Evolutionary conservation across 768 basidiomycete species (phyloP), one percentile per base, ranked within the genome.

Genomic region (Strobilomyces echinocephalus): DNA sequence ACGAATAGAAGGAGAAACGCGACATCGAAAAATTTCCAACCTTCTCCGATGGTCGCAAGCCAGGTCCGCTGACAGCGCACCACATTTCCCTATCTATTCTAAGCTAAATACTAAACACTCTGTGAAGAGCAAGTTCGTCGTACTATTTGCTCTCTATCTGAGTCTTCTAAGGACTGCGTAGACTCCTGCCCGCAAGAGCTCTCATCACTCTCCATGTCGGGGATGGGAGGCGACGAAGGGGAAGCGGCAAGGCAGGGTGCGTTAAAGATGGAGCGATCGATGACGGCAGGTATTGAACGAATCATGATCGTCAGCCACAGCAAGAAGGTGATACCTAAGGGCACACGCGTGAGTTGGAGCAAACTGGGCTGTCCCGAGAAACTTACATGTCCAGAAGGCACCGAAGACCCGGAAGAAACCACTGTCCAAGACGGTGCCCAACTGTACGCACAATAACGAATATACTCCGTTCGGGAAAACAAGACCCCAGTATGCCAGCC

Each of bases 401-500:
- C 82, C 82, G 47, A 81, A 76, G 26, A 71, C 77, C 38, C 74
- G 70, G 66, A 83, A 81, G 63, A 79, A 77, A 1, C 63, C 62
- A 46, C 77, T 79, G 31, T 80, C 66, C n/a, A 83, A 66, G 16
- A 79, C 74, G 24, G 49, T 62, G 1, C 76, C 79, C 4, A 84
- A 66, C 57, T 80, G 73, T 15, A 81, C 73, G 1, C 76, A 76
- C 24, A 79, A 69, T 14, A 81, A 55, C 10, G 77, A 73, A 59
- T 76, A 81, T 5, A 79, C 79, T 6, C 73, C 81, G 62, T 76
- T 79, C 21, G 81, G 81, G 71, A 82, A 83, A 56, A 82, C 69
- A 16, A 76, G 68, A 5, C 79, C 81, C 80, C 81, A 82, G 60
- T 77, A 80, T 0, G 72, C 70, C 53, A 82, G 57, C 8, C 73